A percentile compares a stretch with the other conserved stretches of the same genome.
Conservation (phyloP, 805 yeast genomes). For the Starmerella asiatica region DNA sequence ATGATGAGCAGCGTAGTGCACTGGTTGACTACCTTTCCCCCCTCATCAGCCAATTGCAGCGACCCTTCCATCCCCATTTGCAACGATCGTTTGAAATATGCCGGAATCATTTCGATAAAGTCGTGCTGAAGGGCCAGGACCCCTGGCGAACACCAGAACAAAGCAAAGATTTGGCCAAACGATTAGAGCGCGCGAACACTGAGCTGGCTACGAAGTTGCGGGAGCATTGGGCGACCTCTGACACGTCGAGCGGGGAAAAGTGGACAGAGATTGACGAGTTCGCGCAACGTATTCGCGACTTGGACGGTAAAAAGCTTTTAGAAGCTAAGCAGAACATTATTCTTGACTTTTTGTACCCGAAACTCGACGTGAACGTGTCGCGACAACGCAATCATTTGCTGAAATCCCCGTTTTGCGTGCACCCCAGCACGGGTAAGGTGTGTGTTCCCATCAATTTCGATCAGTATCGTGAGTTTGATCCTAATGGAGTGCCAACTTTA, state of each 20-base stretch:
- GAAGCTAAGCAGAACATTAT: slow-evolving; percentile 75
- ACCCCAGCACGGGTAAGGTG: slow-evolving; percentile 88
- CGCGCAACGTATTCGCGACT: slow-evolving; percentile 27
- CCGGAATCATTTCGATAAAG: slow-evolving; percentile 46
- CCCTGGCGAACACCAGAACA: slow-evolving; percentile 35
- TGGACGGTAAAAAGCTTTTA: slow-evolving; percentile 37
- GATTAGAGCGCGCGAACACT: slow-evolving; percentile 31
- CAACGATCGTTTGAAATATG: slow-evolving; percentile 60
- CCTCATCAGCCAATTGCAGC: slow-evolving; percentile 38
- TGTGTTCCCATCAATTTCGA: slow-evolving; percentile 60
- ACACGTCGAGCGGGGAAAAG: slow-evolving; percentile 41
- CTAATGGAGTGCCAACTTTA: slow-evolving; percentile 66
- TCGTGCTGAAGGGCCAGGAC: slow-evolving; percentile 68
- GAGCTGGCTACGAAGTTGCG: slow-evolving; percentile 33
- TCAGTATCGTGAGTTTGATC: slow-evolving; percentile 46
- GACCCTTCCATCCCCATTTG: slow-evolving; percentile 80
- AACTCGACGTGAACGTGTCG: slow-evolving; percentile 87
- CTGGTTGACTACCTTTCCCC: slow-evolving; percentile 77
- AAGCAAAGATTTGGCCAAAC: slow-evolving; percentile 43
- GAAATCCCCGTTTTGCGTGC: slow-evolving; percentile 93
- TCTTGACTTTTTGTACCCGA: slow-evolving; percentile 70
- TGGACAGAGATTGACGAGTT: slow-evolving; percentile 57
- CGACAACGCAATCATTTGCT: slow-evolving; percentile 78
- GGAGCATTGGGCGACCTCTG: slow-evolving; percentile 44
- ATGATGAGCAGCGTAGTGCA: slow-evolving; percentile 61